phyloP scores from a whole-genome alignment of 1,284 basidiomycete species.

The Xerocomus amazonicus region DNA sequence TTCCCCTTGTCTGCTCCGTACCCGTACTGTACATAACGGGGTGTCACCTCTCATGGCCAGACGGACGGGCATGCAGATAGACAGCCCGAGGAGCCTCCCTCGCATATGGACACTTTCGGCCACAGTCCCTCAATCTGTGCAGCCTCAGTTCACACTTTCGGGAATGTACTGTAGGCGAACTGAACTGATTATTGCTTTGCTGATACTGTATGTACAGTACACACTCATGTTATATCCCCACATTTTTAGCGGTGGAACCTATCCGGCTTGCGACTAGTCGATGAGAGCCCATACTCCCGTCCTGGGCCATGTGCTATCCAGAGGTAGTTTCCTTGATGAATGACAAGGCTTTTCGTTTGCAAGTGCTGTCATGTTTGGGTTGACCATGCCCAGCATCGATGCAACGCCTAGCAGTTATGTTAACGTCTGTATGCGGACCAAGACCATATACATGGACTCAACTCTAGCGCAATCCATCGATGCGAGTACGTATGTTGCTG shows the following conservation, averaged over 20 bases:
- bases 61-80: too few species aligned
- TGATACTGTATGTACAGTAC: too few species aligned
- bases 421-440: constrained; percentile 44
- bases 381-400: constrained; percentile 47
- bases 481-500: constrained; percentile 49
- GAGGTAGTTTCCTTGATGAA: too few species aligned
- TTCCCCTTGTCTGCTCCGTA: too few species aligned
- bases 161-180: constrained; percentile 43
- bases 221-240: not conserved
- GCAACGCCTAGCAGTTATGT: constrained; percentile 54
- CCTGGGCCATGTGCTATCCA: constrained; percentile 41
- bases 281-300: constrained; percentile 36
- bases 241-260: constrained; percentile 45
- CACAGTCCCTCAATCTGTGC: too few species aligned
- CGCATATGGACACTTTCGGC: too few species aligned
- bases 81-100: too few species aligned
- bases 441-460: constrained; percentile 35
- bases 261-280: constrained; percentile 22
- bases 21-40: too few species aligned
- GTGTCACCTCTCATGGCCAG: too few species aligned
- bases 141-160: constrained; percentile 52
- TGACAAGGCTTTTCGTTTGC: too few species aligned
- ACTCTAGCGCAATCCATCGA: constrained; percentile 43
- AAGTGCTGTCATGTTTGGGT: too few species aligned
- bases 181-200: not conserved